These are phyloP conservation scores for Penicillium sp. DNA, from an alignment of 2,329 filamentous ascomycete species.

Conservation along the genomic window DNA sequence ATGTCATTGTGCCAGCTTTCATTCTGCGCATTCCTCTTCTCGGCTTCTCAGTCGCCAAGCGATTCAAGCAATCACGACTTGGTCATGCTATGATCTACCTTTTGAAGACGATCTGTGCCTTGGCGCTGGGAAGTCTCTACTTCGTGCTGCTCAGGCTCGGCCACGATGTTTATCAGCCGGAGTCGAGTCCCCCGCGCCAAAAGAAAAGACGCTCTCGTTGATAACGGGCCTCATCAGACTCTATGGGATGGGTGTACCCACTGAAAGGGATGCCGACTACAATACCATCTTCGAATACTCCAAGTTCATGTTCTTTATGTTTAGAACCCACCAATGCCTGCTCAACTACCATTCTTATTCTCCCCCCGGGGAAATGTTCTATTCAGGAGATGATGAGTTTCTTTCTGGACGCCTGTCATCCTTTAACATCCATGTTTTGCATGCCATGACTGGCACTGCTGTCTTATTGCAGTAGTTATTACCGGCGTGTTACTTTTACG, in stretches of 20 bases:
- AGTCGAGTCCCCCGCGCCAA: background rate
- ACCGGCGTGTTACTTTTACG: background rate
- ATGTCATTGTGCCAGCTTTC: slow-evolving; percentile 13
- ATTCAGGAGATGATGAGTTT: background rate
- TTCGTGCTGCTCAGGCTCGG: background rate
- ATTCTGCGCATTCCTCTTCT: slow-evolving; percentile 6
- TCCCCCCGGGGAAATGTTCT: background rate
- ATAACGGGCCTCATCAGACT: background rate
- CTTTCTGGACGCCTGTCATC: background rate
- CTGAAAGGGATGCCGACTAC: background rate
- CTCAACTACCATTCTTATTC: background rate
- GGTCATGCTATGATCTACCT: slow-evolving; percentile 7
- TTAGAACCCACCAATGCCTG: background rate
- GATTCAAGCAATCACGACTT: slow-evolving; percentile 4
- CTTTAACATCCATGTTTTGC: background rate
- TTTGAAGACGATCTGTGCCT: slow-evolving; percentile 2
- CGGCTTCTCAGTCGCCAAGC: slow-evolving; percentile 3
- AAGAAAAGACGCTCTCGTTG: background rate
- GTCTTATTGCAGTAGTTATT: background rate
- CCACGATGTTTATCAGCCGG: background rate
- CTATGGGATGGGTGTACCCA: background rate
- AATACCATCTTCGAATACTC: background rate
- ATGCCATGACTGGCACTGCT: background rate
- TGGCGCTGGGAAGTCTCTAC: background rate
- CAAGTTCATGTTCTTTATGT: background rate